Base-by-base conservation (phyloP, 2,329 filamentous ascomycete species). In the Neonectria magnoliae region DNA sequence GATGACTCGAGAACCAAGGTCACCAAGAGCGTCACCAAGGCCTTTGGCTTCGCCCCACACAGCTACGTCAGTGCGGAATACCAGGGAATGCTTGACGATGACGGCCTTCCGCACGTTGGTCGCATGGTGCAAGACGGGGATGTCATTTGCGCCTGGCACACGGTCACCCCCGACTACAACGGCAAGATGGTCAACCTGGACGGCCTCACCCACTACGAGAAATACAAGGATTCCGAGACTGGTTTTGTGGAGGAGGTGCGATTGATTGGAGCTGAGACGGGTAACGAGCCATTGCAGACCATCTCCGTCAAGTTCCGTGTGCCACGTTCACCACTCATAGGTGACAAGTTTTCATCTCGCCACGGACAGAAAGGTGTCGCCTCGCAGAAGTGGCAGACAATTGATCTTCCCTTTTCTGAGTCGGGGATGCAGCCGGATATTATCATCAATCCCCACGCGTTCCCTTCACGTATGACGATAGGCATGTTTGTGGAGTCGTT, bases 361-460 rank as follows among this genome's bases (percentile, higher is more conserved):
- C 96, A 99, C 85, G 96, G 96, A 66, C 96, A 99, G 79, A 99
- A 99, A 82, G 96, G 96, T 89, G 96, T 98, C 55, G 91, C 88
- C 75, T 98, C 94, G 18, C 95, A 98, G 78, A 96, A 98, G 78
- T 99, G 96, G 94, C 96, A 94, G 0, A 88, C 90, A 2, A 84
- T 92, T 64, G 94, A 98, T 78, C 96, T 99, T 93, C 96, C 96
- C 4, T 99, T 98, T 81, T 94, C 93, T 3, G 96, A 99, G 82
- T 93, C 92, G 6, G 96, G 96, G 58, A 98, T 99, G 66, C 94
- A 98, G 76, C 96, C 96, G 10, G 96, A 99, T 80, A 87, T 97
- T 74, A 99, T 99, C 81, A 99, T 99, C 85, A 99, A 99, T 82
- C 96, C 96, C 44, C 96, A 99, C 86, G 96, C 96, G 76, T 99